Conservation (phyloP, 2,329 filamentous ascomycete species). For the Fusarium guadeloupense region DNA sequence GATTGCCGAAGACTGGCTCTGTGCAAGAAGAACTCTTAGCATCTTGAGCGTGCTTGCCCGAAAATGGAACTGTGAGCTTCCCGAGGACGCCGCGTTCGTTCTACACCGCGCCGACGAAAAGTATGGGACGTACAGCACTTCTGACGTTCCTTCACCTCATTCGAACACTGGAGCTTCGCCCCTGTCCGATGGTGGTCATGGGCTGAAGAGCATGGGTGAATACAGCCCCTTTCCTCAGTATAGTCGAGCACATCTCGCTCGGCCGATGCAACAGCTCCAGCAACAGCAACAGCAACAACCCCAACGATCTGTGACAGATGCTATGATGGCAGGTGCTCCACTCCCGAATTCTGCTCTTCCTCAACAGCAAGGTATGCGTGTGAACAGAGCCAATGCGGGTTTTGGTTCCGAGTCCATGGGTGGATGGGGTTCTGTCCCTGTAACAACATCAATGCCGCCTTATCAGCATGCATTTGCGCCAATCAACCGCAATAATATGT, state of each 20-base stretch:
- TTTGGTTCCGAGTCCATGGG: slow-evolving; percentile 40
- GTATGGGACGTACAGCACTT: slow-evolving; percentile 76
- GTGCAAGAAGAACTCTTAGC: slow-evolving; percentile 82
- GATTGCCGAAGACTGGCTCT: slow-evolving; percentile 94
- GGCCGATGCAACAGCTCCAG: slow-evolving; percentile 35
- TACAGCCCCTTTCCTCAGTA: slow-evolving; percentile 51
- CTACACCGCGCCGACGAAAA: slow-evolving; percentile 82
- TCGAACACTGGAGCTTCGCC: slow-evolving; percentile 48
- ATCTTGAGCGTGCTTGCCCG: slow-evolving; percentile 85
- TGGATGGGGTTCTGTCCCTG: slow-evolving; percentile 39
- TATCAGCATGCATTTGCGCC: slow-evolving; percentile 37
- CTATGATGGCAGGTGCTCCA: slow-evolving; percentile 26
- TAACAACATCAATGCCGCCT: slow-evolving; percentile 31
- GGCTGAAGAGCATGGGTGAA: slow-evolving; percentile 40
- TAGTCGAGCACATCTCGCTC: slow-evolving; percentile 40
- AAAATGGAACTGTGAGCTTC: slow-evolving; percentile 91
- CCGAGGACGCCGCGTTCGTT: slow-evolving; percentile 80
- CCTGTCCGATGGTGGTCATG: slow-evolving; percentile 43
- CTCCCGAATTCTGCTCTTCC: slow-evolving; percentile 14
- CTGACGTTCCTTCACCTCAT: slow-evolving; percentile 66
- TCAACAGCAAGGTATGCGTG: slow-evolving; percentile 31
- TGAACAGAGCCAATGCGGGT: slow-evolving; percentile 35
- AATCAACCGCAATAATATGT: slow-evolving; percentile 25
- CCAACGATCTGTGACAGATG: slow-evolving; percentile 19
- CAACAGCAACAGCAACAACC: slow-evolving; percentile 24